Conservation (phyloP, 2,329 filamentous ascomycete species). For the Arachnomyces sp. region DNA sequence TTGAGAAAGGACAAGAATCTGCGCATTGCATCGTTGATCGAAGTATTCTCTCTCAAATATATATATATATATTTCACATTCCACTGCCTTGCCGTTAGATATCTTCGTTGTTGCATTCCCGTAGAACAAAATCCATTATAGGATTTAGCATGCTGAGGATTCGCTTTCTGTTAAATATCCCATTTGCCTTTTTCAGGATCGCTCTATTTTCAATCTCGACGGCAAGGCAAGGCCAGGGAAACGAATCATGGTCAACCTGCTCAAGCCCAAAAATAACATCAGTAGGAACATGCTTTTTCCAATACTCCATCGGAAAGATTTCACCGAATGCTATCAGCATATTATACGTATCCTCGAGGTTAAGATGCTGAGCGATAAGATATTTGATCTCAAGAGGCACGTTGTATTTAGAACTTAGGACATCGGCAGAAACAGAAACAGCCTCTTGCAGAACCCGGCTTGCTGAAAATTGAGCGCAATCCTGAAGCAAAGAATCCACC, state of each 20-base stretch:
- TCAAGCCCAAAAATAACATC: neutral
- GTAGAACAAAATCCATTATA: neutral
- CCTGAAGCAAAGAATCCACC: neutral
- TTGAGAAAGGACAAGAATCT: too few relatives aligned
- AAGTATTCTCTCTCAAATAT: too few relatives aligned
- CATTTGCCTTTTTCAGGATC: neutral
- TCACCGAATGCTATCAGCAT: conserved; percentile 1
- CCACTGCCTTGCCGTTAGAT: too few relatives aligned
- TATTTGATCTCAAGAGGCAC: conserved; percentile 1
- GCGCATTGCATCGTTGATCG: too few relatives aligned
- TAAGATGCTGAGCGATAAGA: neutral
- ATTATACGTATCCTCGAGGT: neutral
- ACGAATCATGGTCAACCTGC: too few relatives aligned
- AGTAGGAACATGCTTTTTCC: neutral
- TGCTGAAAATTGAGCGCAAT: neutral
- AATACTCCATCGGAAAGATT: neutral
- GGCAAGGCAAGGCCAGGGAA: neutral
- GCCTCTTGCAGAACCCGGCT: too few relatives aligned
- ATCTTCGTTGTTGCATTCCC: neutral
- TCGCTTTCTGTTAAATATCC: neutral
- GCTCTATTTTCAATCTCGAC: neutral
- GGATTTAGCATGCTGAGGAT: neutral
- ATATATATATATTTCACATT: too few relatives aligned
- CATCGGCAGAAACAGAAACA: neutral
- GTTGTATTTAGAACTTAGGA: neutral